phyloP scores from a whole-genome alignment of 2,329 filamentous ascomycete species.

The Venturia effusa region DNA sequence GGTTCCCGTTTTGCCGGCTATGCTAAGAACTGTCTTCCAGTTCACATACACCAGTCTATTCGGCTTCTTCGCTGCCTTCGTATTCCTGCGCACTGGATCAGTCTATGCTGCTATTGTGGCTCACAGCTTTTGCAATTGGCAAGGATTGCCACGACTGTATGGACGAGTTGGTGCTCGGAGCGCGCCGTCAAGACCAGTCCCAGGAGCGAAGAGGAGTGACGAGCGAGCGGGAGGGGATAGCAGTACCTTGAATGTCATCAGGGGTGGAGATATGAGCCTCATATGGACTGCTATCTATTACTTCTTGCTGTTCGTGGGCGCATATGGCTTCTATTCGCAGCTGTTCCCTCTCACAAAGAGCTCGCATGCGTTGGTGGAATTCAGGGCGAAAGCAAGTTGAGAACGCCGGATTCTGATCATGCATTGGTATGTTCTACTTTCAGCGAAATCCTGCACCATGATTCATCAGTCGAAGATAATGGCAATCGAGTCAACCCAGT shows the following conservation, averaged over 20 bases:
- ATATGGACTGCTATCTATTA: slow-evolving; percentile 75
- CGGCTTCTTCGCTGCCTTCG: slow-evolving; percentile 82
- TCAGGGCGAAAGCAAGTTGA: neutral
- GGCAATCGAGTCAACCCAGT: neutral
- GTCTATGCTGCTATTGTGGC: slow-evolving; percentile 63
- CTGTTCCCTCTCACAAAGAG: slow-evolving; percentile 66
- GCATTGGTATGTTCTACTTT: neutral
- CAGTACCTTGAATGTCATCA: slow-evolving; percentile 26
- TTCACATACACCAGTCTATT: slow-evolving; percentile 87
- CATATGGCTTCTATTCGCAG: slow-evolving; percentile 57
- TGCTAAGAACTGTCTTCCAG: slow-evolving; percentile 69
- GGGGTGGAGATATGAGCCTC: slow-evolving; percentile 25
- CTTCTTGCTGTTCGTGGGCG: slow-evolving; percentile 59
- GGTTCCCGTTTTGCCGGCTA: slow-evolving; percentile 49
- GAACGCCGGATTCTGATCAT: neutral
- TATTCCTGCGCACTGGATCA: slow-evolving; percentile 78
- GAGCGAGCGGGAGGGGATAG: slow-evolving; percentile 21
- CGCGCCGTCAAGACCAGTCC: slow-evolving; percentile 26
- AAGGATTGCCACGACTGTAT: slow-evolving; percentile 80
- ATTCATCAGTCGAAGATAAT: neutral
- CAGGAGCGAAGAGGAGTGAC: slow-evolving; percentile 18
- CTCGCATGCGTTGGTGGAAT: slow-evolving; percentile 33
- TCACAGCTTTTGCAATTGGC: slow-evolving; percentile 86
- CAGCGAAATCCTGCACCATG: neutral
- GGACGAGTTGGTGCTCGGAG: slow-evolving; percentile 54